These are phyloP conservation scores for Lecanicillium sp. DNA, from an alignment of 2,329 filamentous ascomycete genomes.

Conservation along the genomic window DNA sequence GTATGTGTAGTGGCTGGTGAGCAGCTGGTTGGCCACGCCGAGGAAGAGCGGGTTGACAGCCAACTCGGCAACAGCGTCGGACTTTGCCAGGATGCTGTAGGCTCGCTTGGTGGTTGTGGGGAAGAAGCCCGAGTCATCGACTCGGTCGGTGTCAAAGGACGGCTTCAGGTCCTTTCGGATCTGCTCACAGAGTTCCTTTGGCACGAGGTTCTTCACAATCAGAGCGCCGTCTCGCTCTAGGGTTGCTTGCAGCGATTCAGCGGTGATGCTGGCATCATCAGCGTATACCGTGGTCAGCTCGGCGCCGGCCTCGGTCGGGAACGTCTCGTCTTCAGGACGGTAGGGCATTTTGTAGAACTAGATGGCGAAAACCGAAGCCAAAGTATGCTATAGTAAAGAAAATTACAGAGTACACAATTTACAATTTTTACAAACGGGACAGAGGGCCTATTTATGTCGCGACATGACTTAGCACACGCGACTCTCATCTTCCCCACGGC, in stretches of 20 bases:
- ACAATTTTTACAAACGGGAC: no score
- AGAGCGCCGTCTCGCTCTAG: constrained; percentile 26
- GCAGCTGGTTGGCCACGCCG: constrained; percentile 22
- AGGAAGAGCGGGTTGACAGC: constrained; percentile 26
- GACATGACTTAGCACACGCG: no score
- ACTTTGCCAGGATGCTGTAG: constrained; percentile 27
- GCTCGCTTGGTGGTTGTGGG: constrained; percentile 30
- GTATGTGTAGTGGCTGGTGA: constrained; percentile 27
- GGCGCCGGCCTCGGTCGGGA: constrained; percentile 16
- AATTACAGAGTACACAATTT: no score
- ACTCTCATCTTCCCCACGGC: no score
- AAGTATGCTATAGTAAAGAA: no score
- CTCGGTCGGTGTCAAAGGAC: constrained; percentile 25
- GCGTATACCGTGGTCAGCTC: constrained; percentile 13
- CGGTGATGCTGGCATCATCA: constrained; percentile 12
- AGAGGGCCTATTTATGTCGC: no score
- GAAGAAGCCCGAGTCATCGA: constrained; percentile 31
- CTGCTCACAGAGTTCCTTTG: constrained; percentile 21
- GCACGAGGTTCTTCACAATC: constrained; percentile 27
- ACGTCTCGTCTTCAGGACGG: background rate
- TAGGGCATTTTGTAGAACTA: no score
- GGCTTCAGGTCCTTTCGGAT: constrained; percentile 29
- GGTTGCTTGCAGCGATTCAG: constrained; percentile 14
- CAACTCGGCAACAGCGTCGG: constrained; percentile 29
- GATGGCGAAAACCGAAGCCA: no score